Percentiles rank a stretch among this genome's conserved stretches.
Conservation (phyloP, 208 protist species). For the Crithidia thermophila region DNA sequence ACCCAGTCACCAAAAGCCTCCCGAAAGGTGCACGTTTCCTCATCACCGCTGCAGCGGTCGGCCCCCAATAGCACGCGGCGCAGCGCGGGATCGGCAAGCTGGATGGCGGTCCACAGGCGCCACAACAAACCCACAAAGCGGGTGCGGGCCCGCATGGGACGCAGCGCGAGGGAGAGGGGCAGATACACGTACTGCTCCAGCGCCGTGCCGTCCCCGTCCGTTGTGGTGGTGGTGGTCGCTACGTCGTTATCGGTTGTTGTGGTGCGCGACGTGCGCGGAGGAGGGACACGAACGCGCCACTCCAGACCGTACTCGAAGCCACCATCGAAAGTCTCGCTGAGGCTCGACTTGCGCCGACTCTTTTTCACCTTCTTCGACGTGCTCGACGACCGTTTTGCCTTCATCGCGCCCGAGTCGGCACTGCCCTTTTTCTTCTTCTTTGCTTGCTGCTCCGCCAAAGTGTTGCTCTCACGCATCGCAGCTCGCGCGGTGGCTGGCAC, state of each 20-base stretch:
- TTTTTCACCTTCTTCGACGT: too few species aligned
- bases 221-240: background rate
- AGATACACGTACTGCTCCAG: conserved; percentile 9
- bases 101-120: conserved; percentile 53
- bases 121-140: conserved; percentile 66
- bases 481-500: background rate
- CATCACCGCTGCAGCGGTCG: conserved; percentile 16
- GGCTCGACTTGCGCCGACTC: background rate
- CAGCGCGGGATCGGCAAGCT: conserved; percentile 28
- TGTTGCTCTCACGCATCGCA: too few species aligned
- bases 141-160: conserved; percentile 54
- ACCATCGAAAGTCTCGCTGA: background rate
- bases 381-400: too few species aligned
- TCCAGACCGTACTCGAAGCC: background rate
- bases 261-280: too few species aligned
- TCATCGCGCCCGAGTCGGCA: background rate
- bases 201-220: background rate
- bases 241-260: background rate
- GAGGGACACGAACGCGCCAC: conserved; percentile 7
- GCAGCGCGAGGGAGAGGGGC: conserved; percentile 51
- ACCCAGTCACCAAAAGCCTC: conserved; percentile 34
- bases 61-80: conserved; percentile 15
- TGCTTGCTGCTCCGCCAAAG: too few species aligned
- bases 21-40: conserved; percentile 23
- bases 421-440: background rate